Percentiles rank a stretch among this genome's conserved stretches.
Conservation (phyloP, 805 yeast genomes). For the Sugiyamaella qingdaonensis region DNA sequence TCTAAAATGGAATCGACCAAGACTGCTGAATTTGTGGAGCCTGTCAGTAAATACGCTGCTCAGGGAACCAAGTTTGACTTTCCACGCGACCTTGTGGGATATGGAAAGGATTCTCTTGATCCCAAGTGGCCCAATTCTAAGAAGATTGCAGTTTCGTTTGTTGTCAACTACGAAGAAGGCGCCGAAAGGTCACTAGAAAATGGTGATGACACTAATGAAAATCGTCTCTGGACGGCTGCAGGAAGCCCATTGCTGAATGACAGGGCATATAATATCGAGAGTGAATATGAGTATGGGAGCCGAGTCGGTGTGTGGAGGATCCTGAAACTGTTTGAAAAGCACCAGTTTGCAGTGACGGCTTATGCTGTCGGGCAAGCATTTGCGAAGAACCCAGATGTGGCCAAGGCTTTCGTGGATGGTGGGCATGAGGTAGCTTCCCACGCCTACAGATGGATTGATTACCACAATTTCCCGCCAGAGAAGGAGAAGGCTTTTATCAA, state of each 20-base stretch:
- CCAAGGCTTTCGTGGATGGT: conserved; percentile 34
- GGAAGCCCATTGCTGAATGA: conserved; percentile 4
- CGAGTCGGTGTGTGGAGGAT: conserved; percentile 36
- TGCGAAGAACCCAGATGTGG: conserved; percentile 34
- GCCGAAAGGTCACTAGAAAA: conserved; percentile 31
- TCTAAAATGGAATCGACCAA: conserved; percentile 6
- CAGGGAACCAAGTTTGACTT: conserved; percentile 18
- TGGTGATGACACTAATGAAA: conserved; percentile 27
- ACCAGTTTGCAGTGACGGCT: conserved; percentile 32
- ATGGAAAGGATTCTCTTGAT: conserved; percentile 31
- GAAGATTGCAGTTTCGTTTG: conserved; percentile 32
- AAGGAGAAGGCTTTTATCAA: conserved; percentile 34
- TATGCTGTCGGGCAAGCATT: conserved; percentile 40
- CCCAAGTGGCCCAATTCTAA: conserved; percentile 35
- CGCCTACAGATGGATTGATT: conserved; percentile 37
- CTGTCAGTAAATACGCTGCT: background rate
- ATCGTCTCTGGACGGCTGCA: conserved; percentile 13
- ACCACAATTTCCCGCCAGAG: conserved; percentile 29
- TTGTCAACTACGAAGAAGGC: conserved; percentile 37
- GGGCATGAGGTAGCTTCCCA: conserved; percentile 40
- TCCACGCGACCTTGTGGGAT: conserved; percentile 32
- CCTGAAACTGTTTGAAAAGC: conserved; percentile 34
- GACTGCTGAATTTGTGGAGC: conserved; percentile 3
- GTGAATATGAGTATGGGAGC: conserved; percentile 36
- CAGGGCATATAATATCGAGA: conserved; percentile 27